Evolutionary conservation across 352 stramenopile genomes (phyloP), one percentile per base, ranked within the genome.

Genomic region (Phytophthora hibernalis): DNA sequence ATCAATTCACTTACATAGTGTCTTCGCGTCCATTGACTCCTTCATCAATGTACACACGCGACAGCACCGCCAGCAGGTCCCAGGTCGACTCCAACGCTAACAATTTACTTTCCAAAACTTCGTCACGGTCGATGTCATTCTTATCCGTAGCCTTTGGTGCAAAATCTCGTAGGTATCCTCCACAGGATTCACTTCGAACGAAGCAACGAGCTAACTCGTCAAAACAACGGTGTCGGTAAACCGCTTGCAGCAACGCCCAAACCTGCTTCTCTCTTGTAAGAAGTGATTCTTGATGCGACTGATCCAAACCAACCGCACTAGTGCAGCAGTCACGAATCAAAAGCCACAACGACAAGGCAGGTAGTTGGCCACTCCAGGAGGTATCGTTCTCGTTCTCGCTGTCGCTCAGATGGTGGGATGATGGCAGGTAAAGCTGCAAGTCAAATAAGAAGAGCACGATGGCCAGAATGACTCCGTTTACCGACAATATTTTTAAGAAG

Each of bases 381-480:
- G 6, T 2, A 49, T 55, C 16, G 20, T 26, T 61, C 5, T 55
- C 16, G 20, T 26, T 61, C 5, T 11, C n/a, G 12, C 21, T 11
- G 5, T 65, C 16, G 4, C 70, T 50, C 15, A 83, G 22, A 13
- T 68, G 66, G 61, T 95, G 83, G 1, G 82, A 91, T 24, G 80
- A 81, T 13, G 83, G 87, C 22, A 93, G 69, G 33, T 91, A 86
- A 2, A 95, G 48, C 47, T 81, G 85, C 44, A 91, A 68, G 38
- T 95, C 87, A 47, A 92, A 74, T 31, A 95, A 70, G 50, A 92
- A 95, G n/a, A 91, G 79, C 48, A 80, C 76, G 1, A 72, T 64
- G 10, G 82, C 80, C 11, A 90, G 56, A 22, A 71, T 79, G 16
- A 89, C 68, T 43, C 77, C 64, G 54, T 85, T 90, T 8, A 74